Evolutionary conservation across 2,329 filamentous ascomycete genomes (phyloP), one percentile per base, ranked within the genome.

Genomic region (Monosporascus sp.): DNA sequence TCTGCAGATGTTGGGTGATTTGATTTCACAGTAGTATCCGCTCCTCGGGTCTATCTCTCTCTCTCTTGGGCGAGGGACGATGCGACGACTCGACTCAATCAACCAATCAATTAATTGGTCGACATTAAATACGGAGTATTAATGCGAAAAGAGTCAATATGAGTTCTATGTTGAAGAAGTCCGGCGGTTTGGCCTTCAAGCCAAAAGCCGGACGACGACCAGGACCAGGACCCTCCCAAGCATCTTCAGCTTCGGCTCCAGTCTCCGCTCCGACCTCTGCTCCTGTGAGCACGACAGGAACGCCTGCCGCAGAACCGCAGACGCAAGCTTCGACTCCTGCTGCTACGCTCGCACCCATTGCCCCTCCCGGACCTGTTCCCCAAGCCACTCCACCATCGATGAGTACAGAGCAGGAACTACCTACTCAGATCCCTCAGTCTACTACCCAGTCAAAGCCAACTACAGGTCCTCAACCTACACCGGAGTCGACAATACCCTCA

Each of bases 161-260:
- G 76, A 84, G 80, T 72, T 81, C 78, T 56, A 86, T 87, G 73
- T 79, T 86, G 70, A 88, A 88, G 73, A 88, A 89, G 71, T 76
- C 78, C 61, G 78, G 76, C 64, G 77, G 78, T 61, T 73, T 78
- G 54, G 77, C 77, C 73, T 90, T 91, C 73, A 88, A 88, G 68
- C 87, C 87, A 45, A 90, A 88, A 73, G 81, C 82, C 59, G 68
- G 72, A 36, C 75, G 77, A 59, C 81, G 85, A 64, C 76, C 79
- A 54, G 73, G 77, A 56, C 74, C 76, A 58, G 71, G 74, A 52
- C 68, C 73, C 44, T 68, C 74, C 34, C 57, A 57, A 45, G 59
- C 62, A 8, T 52, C 61, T 24, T 52, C 63, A 19, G 58, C 64
- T 40, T 56, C 62, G 16, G 20, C 59, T 50, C 50, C 63, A 9